Percentiles rank a stretch among this genome's conserved stretches.
Evolutionary conservation across 2,329 filamentous ascomycete species (phyloP).

Genomic region (Bimuria novae-zelandiae): DNA sequence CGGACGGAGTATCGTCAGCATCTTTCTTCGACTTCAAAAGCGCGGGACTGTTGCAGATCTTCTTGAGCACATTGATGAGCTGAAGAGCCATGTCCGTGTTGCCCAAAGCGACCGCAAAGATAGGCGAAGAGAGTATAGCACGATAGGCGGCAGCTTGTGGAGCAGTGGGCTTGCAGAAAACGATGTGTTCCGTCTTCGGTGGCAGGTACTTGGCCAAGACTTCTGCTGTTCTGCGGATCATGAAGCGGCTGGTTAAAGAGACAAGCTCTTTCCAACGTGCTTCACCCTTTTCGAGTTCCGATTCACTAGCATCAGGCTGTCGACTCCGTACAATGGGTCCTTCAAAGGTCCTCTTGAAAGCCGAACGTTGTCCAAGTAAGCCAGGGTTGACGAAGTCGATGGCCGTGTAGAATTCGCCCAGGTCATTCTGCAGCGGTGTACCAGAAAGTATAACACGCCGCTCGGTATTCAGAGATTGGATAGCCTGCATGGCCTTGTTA

Average conservation of each 20-base stretch:
- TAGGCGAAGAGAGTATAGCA: slow-evolving; percentile 65
- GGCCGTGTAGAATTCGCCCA: slow-evolving; percentile 69
- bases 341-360: slow-evolving; percentile 69
- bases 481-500: slow-evolving; percentile 69
- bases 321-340: slow-evolving; percentile 66
- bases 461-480: slow-evolving; percentile 65
- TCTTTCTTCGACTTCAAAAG: slow-evolving; percentile 60
- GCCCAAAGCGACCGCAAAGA: slow-evolving; percentile 66
- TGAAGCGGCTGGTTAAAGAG: slow-evolving; percentile 65
- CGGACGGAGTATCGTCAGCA: slow-evolving; percentile 53
- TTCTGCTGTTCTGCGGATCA: slow-evolving; percentile 68
- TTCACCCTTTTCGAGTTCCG: slow-evolving; percentile 67
- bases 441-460: slow-evolving; percentile 67
- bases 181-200: slow-evolving; percentile 69
- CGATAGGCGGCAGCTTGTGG: slow-evolving; percentile 66
- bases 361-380: slow-evolving; percentile 63
- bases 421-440: slow-evolving; percentile 70
- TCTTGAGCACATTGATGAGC: slow-evolving; percentile 74
- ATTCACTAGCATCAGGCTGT: slow-evolving; percentile 65
- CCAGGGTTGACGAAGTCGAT: slow-evolving; percentile 73
- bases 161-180: slow-evolving; percentile 67
- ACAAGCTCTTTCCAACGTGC: slow-evolving; percentile 65
- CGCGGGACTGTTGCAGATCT: slow-evolving; percentile 73
- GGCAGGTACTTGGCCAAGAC: slow-evolving; percentile 69
- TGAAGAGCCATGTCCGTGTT: slow-evolving; percentile 67